These are phyloP conservation scores for Anastatica hierochuntica DNA, from an alignment of 345 rosid genomes.

Conservation along the genomic window DNA sequence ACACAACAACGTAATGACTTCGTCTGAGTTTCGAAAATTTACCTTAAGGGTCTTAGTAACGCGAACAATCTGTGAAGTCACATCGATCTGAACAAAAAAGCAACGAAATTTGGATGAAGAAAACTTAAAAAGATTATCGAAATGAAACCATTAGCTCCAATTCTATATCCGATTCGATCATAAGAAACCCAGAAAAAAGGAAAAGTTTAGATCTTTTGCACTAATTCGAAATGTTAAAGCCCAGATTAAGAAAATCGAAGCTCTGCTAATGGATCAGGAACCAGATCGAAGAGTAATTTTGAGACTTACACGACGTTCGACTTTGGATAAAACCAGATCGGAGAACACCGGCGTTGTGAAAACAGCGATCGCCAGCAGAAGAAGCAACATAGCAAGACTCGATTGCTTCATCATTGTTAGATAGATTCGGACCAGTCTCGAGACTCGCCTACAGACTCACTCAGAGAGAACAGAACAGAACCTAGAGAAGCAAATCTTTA, in stretches of 20 bases:
- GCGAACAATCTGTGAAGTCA: conserved; percentile 74
- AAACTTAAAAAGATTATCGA: too few relatives aligned
- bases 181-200: too few relatives aligned
- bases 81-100: conserved; percentile 57
- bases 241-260: conserved; percentile 3
- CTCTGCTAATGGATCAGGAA: background rate
- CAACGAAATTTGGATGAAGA: background rate
- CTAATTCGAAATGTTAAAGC: background rate
- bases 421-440: conserved; percentile 6
- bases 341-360: conserved; percentile 54
- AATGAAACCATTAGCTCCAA: too few relatives aligned
- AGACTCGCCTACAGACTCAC: too few relatives aligned
- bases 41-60: conserved; percentile 66
- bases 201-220: too few relatives aligned
- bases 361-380: conserved; percentile 32
- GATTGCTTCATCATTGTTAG: conserved; percentile 29
- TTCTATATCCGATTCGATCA: too few relatives aligned
- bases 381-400: conserved; percentile 30
- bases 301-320: conserved; percentile 83
- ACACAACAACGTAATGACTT: background rate
- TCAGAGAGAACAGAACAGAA: too few relatives aligned
- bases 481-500: too few relatives aligned
- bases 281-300: conserved; percentile 14
- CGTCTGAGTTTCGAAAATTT: background rate
- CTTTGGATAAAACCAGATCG: conserved; percentile 78